A percentile compares a stretch with the other conserved stretches of the same genome.
These are phyloP conservation scores for Metschnikowia continentalis DNA, from an alignment of 805 yeast species.

Conservation along the genomic window DNA sequence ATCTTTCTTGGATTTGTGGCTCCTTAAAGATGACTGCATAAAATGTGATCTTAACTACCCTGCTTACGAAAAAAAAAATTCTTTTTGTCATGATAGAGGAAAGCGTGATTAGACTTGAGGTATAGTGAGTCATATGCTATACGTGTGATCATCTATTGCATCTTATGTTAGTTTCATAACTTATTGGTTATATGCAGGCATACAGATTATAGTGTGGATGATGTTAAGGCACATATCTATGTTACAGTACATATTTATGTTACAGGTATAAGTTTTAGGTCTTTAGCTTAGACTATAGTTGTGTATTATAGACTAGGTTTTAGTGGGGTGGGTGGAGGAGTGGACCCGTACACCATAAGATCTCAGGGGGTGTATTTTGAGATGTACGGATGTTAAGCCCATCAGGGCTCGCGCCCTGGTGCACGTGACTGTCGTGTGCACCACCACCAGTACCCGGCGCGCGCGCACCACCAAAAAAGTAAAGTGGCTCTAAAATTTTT, in stretches of 20 bases:
- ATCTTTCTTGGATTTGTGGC: conserved; percentile 68
- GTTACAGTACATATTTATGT: too few relatives aligned
- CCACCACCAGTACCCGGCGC: background rate
- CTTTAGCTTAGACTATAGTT: too few relatives aligned
- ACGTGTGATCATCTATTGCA: too few relatives aligned
- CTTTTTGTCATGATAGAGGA: conserved; percentile 73
- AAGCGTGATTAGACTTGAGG: conserved; percentile 43
- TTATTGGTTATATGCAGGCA: too few relatives aligned
- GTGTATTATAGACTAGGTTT: too few relatives aligned
- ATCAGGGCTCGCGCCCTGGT: conserved; percentile 14
- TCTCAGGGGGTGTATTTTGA: too few relatives aligned
- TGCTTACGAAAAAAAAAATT: conserved; percentile 44
- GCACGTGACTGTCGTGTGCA: conserved; percentile 2
- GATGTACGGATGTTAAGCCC: background rate
- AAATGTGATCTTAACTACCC: conserved; percentile 8
- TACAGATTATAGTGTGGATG: too few relatives aligned
- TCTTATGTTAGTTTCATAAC: too few relatives aligned
- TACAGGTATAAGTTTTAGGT: too few relatives aligned
- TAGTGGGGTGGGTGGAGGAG: too few relatives aligned
- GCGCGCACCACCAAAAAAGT: conserved; percentile 10
- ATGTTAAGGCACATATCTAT: too few relatives aligned
- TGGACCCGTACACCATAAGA: background rate
- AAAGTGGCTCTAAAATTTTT: conserved; percentile 5
- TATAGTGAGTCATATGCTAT: too few relatives aligned
- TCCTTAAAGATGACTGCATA: conserved; percentile 38